A percentile compares a stretch with the other conserved stretches of the same genome.
Evolutionary conservation across 257 asterid genomes (phyloP).

Genomic region (Lycium barbarum): DNA sequence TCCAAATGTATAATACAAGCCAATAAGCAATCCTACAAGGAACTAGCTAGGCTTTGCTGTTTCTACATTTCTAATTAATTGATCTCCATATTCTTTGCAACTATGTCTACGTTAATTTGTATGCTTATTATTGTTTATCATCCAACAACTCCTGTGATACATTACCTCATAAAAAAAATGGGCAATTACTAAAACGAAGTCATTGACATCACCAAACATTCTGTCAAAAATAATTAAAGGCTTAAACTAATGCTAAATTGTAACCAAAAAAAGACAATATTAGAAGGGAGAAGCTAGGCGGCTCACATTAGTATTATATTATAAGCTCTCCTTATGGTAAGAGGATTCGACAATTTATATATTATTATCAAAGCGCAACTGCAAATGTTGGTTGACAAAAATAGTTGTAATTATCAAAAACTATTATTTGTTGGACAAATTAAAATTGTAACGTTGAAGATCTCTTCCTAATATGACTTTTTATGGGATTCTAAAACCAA

Average conservation of each 20-base stretch:
- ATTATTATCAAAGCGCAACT: too few relatives aligned
- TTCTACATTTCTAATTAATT: not conserved
- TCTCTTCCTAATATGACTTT: too few relatives aligned
- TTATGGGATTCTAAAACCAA: too few relatives aligned
- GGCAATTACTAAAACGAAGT: not conserved
- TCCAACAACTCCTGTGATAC: not conserved
- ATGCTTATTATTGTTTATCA: not conserved
- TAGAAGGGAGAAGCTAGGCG: too few relatives aligned
- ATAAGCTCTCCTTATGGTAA: too few relatives aligned
- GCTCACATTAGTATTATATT: too few relatives aligned
- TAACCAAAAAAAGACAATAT: not conserved
- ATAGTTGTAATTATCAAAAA: too few relatives aligned
- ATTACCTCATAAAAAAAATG: not conserved
- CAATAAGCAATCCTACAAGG: slow-evolving; percentile 13
- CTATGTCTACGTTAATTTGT: not conserved
- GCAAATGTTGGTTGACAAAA: too few relatives aligned
- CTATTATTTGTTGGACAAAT: too few relatives aligned
- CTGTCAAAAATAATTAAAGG: not conserved
- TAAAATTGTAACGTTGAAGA: too few relatives aligned
- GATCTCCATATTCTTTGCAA: slow-evolving; percentile 4
- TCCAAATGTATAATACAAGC: not conserved
- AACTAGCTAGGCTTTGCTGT: not conserved
- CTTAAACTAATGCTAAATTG: not conserved
- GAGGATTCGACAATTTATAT: too few relatives aligned
- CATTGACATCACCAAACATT: not conserved